Percentiles rank a stretch among this genome's conserved stretches.
phyloP scores from a whole-genome alignment of 2,329 filamentous ascomycete species.

The Fusarium sp. region DNA sequence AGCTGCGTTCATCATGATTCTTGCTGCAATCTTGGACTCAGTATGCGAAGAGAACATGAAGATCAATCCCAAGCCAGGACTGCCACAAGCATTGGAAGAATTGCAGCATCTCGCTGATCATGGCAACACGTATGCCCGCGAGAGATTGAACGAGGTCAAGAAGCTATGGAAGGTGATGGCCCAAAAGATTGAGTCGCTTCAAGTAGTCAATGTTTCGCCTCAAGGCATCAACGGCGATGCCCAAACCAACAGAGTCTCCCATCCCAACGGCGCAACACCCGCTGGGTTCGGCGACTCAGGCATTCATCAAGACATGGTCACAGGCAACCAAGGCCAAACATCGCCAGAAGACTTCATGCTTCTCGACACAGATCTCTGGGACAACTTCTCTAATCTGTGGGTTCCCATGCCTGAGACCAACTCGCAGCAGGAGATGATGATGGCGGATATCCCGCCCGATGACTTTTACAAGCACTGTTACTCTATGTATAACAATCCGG shows the following conservation, averaged over 20 bases:
- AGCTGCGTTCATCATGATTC: slow-evolving; percentile 45
- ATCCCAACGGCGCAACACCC: slow-evolving; percentile 17
- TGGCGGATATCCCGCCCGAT: slow-evolving; percentile 40
- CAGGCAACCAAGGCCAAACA: slow-evolving; percentile 20
- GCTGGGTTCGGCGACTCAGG: slow-evolving; percentile 4
- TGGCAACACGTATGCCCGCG: slow-evolving; percentile 44
- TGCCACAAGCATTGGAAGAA: slow-evolving; percentile 44
- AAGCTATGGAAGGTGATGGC: slow-evolving; percentile 43
- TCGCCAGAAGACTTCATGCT: slow-evolving; percentile 38
- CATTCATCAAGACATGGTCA: slow-evolving; percentile 5
- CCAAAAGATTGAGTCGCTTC: slow-evolving; percentile 42
- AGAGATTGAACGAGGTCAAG: slow-evolving; percentile 42
- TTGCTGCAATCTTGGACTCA: slow-evolving; percentile 43
- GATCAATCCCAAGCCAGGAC: slow-evolving; percentile 42
- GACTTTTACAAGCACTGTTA: slow-evolving; percentile 46
- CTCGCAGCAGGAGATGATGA: slow-evolving; percentile 41
- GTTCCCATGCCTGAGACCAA: slow-evolving; percentile 34
- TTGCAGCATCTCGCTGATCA: slow-evolving; percentile 46
- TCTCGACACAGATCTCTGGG: slow-evolving; percentile 44
- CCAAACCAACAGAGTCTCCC: background rate
- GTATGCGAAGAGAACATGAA: slow-evolving; percentile 42
- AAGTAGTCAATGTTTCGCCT: slow-evolving; percentile 42
- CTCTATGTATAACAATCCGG: slow-evolving; percentile 46
- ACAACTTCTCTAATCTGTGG: slow-evolving; percentile 45
- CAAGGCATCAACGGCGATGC: slow-evolving; percentile 18